A percentile compares a stretch with the other conserved stretches of the same genome.
These are phyloP conservation scores for Hygrophorus pudorinus DNA, from an alignment of 768 basidiomycete species.

Conservation along the genomic window DNA sequence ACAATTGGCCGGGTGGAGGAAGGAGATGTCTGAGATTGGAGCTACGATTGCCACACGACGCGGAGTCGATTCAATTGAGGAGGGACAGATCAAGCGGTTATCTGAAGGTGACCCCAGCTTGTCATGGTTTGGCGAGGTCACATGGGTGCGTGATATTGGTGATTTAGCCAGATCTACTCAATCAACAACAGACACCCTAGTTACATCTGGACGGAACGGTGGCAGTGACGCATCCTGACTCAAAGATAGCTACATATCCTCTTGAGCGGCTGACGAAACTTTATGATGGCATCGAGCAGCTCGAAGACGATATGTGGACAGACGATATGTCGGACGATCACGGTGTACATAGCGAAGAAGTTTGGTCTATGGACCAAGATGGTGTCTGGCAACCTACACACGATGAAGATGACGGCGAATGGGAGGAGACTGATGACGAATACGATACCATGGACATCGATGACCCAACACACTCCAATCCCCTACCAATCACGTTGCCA, in stretches of 20 bases:
- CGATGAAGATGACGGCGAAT: constrained; percentile 31
- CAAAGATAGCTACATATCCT: constrained; percentile 35
- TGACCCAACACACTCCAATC: not conserved
- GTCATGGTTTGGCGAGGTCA: constrained; percentile 85
- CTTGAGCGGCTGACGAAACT: constrained; percentile 64
- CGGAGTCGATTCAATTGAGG: constrained; percentile 25
- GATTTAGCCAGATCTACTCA: constrained; percentile 6
- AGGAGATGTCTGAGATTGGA: constrained; percentile 61
- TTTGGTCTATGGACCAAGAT: constrained; percentile 33
- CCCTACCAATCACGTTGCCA: too few relatives aligned
- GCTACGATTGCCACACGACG: constrained; percentile 40
- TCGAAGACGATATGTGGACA: constrained; percentile 59
- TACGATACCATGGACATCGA: constrained; percentile 14
- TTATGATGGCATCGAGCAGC: constrained; percentile 74
- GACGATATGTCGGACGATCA: constrained; percentile 36
- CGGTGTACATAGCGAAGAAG: constrained; percentile 33
- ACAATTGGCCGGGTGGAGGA: constrained; percentile 59
- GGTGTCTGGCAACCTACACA: constrained; percentile 28
- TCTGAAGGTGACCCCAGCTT: constrained; percentile 30
- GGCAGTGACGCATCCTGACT: constrained; percentile 61
- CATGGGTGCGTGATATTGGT: constrained; percentile 35
- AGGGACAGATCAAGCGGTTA: constrained; percentile 35
- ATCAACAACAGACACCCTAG: constrained; percentile 25
- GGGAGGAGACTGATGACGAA: constrained; percentile 25
- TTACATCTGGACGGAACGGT: constrained; percentile 67